These are phyloP conservation scores for Gonapodya prolifera DNA, from an alignment of 192 early-diverging fungal species.

Conservation along the genomic window DNA sequence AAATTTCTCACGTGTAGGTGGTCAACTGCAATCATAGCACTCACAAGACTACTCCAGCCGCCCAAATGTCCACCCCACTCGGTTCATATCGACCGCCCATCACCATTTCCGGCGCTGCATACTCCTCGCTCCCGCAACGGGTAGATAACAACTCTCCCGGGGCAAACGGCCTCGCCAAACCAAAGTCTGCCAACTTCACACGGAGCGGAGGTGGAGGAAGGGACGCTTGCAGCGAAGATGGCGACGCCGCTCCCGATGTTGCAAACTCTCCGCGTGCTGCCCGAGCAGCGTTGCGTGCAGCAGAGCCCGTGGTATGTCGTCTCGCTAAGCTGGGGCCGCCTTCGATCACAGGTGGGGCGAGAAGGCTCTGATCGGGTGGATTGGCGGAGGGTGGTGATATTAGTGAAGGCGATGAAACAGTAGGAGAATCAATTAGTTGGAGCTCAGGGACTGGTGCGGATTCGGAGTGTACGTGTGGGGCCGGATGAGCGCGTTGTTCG, in stretches of 20 bases:
- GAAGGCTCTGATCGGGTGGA: too few species aligned
- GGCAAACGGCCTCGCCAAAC: conserved; percentile 16
- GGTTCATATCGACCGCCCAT: conserved; percentile 51
- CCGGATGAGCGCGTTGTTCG: too few species aligned
- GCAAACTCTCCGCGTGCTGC: too few species aligned
- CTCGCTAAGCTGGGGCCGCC: too few species aligned
- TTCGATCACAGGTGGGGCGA: too few species aligned
- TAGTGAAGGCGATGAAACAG: too few species aligned
- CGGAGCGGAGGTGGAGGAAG: conserved; percentile 21
- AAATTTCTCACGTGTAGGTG: neutral
- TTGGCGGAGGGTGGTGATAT: too few species aligned
- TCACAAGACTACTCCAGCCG: conserved; percentile 26
- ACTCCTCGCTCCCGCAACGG: conserved; percentile 63
- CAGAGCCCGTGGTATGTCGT: too few species aligned
- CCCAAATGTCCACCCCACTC: conserved; percentile 31
- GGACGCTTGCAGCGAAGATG: neutral
- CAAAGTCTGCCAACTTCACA: conserved; percentile 55
- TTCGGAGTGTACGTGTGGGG: too few species aligned
- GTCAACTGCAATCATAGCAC: neutral
- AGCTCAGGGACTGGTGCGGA: too few species aligned
- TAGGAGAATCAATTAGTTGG: too few species aligned
- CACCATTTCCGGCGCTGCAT: conserved; percentile 63
- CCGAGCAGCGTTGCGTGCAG: too few species aligned
- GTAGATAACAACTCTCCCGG: conserved; percentile 22
- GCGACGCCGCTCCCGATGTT: neutral